Evolutionary conservation across 2,329 filamentous ascomycete species (phyloP).

Genomic region (Alternaria sp.): DNA sequence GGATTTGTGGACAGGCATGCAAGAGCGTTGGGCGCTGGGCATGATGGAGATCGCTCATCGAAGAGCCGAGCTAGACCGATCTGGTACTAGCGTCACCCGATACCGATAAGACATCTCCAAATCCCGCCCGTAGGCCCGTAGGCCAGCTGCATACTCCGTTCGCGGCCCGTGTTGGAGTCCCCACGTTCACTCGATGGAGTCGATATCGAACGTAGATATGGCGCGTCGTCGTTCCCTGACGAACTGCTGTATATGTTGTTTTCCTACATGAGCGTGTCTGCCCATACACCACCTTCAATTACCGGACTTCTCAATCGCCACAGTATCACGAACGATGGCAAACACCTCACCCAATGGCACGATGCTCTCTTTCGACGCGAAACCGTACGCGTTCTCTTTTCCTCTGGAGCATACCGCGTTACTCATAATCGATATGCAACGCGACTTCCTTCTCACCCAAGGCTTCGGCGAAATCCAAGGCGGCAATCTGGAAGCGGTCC

Average conservation of each 20-base stretch:
- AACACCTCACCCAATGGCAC: not conserved
- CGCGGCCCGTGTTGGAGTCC: not conserved
- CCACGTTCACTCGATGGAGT: constrained; percentile 7
- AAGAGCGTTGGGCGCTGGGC: not conserved
- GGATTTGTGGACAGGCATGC: not conserved
- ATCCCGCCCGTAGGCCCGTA: constrained; percentile 14
- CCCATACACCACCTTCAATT: not conserved
- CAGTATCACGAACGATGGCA: constrained; percentile 8
- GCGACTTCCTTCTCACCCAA: constrained; percentile 57
- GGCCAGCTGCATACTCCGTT: constrained; percentile 19
- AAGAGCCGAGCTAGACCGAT: not conserved
- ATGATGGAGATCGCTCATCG: not conserved
- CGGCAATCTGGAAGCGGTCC: constrained; percentile 49
- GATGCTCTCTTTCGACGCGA: constrained; percentile 38
- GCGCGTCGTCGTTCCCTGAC: not conserved
- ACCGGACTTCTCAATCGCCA: not conserved
- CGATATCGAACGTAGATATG: not conserved
- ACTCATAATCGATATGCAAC: constrained; percentile 60
- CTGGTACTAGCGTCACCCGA: not conserved
- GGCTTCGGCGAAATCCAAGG: constrained; percentile 62
- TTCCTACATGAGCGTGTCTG: not conserved
- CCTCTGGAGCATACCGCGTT: constrained; percentile 55
- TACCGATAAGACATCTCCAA: constrained; percentile 19
- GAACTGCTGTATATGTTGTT: not conserved
- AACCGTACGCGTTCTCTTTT: constrained; percentile 59